Base-by-base conservation (phyloP, 2,329 filamentous ascomycete genomes). In the Verticillium albo-atrum region DNA sequence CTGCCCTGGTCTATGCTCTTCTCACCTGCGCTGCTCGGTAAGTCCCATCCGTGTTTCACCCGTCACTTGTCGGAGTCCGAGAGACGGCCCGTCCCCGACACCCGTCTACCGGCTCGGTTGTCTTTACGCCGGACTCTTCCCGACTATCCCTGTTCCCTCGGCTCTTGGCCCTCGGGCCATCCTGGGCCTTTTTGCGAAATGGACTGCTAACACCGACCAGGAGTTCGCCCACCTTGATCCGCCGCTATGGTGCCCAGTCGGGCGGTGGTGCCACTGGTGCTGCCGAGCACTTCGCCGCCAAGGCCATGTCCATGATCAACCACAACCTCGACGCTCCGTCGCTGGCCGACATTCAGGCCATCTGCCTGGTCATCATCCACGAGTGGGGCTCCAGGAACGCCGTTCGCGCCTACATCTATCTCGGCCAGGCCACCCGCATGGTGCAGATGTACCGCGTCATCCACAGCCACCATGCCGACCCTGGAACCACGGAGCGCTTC, bases 401-500 rank as follows among this genome's bases (percentile, higher is more conserved):
- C 37, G 82, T 87, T 30, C 82, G 84, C 20, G 84, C 84, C 62
- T 87, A 87, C 75, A 81, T 85, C 69, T 86, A 86, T 68, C 77
- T 87, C 26, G 84, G 84, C 63, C 83, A 86, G 68, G 84, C 84
- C 32, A 80, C 82, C n/a, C 82, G 84, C 61, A 86, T 87, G 83
- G 78, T 84, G 32, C 84, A 87, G 72, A 87, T 87, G 84, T 85
- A 82, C 66, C 79, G 82, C 63, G 82, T 87, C 59, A 78, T 86
- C 53, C 82, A 84, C 65, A 78, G 77, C 47, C 82, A 84, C 64
- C 79, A 82, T 64, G 72, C 75, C 50, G 75, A 77, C 17, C 70
- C 73, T 37, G 81, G 83, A 47, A 78, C 72, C 34, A 66, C 79
- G n/a, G 83, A 86, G 64, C 81, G 82, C 65, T 87, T 86, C 68